phyloP scores from a whole-genome alignment of 495 filamentous ascomycete species.

The Xylaria flabelliformis region DNA sequence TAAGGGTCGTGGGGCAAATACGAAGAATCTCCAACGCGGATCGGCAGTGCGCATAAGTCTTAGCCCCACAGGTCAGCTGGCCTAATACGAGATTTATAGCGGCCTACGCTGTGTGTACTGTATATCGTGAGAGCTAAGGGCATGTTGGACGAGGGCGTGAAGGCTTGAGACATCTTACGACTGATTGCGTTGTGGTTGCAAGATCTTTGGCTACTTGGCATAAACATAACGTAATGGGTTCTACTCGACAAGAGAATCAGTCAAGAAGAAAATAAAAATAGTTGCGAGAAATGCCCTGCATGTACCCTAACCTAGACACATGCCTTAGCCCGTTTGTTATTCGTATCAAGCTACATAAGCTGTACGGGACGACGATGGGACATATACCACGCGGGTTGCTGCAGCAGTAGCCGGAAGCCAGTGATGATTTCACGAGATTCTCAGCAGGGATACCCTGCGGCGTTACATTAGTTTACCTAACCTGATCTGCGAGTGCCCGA shows the following conservation, averaged over 20 bases:
- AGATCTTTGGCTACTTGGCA: neutral
- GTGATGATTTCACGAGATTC: neutral
- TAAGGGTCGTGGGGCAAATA: constrained; percentile 22
- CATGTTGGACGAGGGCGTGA: neutral
- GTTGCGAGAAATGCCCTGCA: neutral
- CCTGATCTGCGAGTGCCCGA: neutral
- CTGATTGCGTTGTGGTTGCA: constrained; percentile 1
- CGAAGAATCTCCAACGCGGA: constrained; percentile 19
- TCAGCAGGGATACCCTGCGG: neutral
- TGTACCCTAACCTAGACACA: neutral
- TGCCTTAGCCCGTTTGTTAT: neutral
- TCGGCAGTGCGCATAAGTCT: constrained; percentile 19
- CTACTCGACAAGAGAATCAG: neutral
- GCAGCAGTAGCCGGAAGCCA: neutral
- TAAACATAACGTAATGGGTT: neutral
- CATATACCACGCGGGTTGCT: neutral
- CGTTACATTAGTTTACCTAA: constrained; percentile 5
- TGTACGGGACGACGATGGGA: neutral
- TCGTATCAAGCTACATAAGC: constrained; percentile 4
- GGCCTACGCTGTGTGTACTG: constrained; percentile 5
- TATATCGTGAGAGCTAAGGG: constrained; percentile 8
- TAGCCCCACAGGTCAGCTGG: constrained; percentile 12
- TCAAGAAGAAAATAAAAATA: constrained; percentile 11
- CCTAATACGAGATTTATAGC: constrained; percentile 22
- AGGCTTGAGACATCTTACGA: constrained; percentile 4